Evolutionary conservation across 2,329 filamentous ascomycete genomes (phyloP).

Genomic region (Alternaria angustiovoidea): DNA sequence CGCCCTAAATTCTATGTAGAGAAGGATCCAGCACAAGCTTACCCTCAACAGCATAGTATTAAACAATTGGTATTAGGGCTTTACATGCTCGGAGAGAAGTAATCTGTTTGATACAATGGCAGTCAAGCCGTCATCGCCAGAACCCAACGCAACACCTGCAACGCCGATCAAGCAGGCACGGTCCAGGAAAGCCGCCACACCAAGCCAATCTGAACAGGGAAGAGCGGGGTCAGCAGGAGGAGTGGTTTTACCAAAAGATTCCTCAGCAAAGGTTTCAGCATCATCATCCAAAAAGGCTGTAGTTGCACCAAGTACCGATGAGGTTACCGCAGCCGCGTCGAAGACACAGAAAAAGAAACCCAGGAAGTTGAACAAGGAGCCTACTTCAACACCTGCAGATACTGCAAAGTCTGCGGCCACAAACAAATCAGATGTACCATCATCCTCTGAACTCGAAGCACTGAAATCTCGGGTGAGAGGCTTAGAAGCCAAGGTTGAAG

Average conservation of each 20-base stretch:
- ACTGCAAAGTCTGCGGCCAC: slow-evolving; percentile 3
- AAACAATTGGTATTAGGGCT: background rate
- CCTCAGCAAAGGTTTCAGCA: slow-evolving; percentile 16
- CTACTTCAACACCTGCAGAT: slow-evolving; percentile 14
- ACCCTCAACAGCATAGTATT: background rate
- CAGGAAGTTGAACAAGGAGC: slow-evolving; percentile 46
- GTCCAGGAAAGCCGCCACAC: slow-evolving; percentile 31
- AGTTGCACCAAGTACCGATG: slow-evolving; percentile 17
- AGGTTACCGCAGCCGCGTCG: background rate
- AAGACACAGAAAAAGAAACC: slow-evolving; percentile 30
- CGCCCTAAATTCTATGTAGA: background rate
- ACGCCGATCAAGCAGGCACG: slow-evolving; percentile 29
- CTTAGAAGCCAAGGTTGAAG: slow-evolving; percentile 49
- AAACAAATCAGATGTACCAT: slow-evolving; percentile 18
- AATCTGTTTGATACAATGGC: slow-evolving; percentile 25
- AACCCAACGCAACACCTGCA: slow-evolving; percentile 29
- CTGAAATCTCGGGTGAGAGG: slow-evolving; percentile 46
- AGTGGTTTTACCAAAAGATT: slow-evolving; percentile 29
- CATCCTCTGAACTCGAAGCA: slow-evolving; percentile 42
- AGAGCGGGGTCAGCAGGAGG: slow-evolving; percentile 43
- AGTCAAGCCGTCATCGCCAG: slow-evolving; percentile 37
- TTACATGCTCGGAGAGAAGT: background rate
- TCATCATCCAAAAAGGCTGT: slow-evolving; percentile 5
- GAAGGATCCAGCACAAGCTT: background rate
- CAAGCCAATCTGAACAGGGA: slow-evolving; percentile 15